Evolutionary conservation across 2,329 filamentous ascomycete species (phyloP).

Genomic region (Sclerotiophoma versabilis): DNA sequence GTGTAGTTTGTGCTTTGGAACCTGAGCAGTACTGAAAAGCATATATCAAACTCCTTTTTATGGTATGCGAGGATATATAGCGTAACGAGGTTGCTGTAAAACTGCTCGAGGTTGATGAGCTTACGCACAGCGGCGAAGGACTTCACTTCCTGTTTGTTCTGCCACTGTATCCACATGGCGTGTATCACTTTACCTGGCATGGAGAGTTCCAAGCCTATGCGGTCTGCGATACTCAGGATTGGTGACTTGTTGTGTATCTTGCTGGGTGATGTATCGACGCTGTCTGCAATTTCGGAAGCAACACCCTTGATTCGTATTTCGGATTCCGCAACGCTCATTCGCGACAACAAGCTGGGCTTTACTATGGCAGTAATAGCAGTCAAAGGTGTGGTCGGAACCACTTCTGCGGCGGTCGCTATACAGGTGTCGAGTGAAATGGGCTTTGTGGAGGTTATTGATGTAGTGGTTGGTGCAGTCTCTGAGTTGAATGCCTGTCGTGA

Average conservation of each 20-base stretch:
- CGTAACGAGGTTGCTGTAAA: slow-evolving; percentile 25
- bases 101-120: slow-evolving; percentile 6
- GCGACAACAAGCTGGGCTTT: not conserved
- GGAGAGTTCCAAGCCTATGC: not conserved
- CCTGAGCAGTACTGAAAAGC: slow-evolving; percentile 18
- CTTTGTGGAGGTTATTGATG: not conserved
- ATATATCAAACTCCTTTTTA: not conserved
- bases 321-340: not conserved
- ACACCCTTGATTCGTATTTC: not conserved
- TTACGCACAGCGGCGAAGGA: not conserved
- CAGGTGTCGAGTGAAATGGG: not conserved
- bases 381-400: not conserved
- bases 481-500: not conserved
- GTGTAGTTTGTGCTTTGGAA: slow-evolving; percentile 24
- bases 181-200: not conserved
- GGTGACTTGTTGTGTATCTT: not conserved
- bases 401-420: not conserved
- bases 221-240: not conserved
- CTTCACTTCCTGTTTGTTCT: not conserved
- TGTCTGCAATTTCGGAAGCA: not conserved
- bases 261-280: not conserved
- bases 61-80: slow-evolving; percentile 22
- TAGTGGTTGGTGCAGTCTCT: not conserved
- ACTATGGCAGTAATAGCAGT: not conserved
- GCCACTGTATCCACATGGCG: slow-evolving; percentile 5